These are phyloP conservation scores for Scutellaria minor DNA, from an alignment of 257 asterid genomes.

Conservation along the genomic window DNA sequence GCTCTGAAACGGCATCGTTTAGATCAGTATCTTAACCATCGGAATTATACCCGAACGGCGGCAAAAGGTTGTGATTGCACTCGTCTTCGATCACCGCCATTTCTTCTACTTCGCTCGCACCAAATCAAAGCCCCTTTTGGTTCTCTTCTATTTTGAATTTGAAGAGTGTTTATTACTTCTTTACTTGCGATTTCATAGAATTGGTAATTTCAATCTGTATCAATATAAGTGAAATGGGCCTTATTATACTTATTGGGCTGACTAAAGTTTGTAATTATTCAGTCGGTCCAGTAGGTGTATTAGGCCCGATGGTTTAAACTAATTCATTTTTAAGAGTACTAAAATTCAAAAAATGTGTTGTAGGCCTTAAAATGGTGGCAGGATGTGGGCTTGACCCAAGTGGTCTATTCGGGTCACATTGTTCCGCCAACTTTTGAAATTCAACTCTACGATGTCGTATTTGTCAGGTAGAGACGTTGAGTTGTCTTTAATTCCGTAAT, in stretches of 20 bases:
- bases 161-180: conserved; percentile 25
- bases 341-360: too few relatives aligned
- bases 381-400: too few relatives aligned
- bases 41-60: conserved; percentile 54
- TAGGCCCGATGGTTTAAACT: too few relatives aligned
- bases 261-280: too few relatives aligned
- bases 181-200: conserved; percentile 40
- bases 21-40: conserved; percentile 87
- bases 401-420: background rate
- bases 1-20: conserved; percentile 45
- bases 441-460: conserved; percentile 23
- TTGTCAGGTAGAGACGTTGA: too few relatives aligned
- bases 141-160: conserved; percentile 3
- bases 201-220: background rate
- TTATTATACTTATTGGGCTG: too few relatives aligned
- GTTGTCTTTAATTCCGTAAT: background rate
- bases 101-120: conserved; percentile 29
- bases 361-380: too few relatives aligned
- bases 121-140: conserved; percentile 21
- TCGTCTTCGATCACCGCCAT: conserved; percentile 68
- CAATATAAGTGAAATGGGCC: too few relatives aligned
- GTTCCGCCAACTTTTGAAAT: background rate
- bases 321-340: too few relatives aligned
- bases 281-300: too few relatives aligned
- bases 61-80: conserved; percentile 43